These are phyloP conservation scores for Tilletiaria anomala DNA, from an alignment of 1,284 basidiomycete genomes.

Conservation along the genomic window DNA sequence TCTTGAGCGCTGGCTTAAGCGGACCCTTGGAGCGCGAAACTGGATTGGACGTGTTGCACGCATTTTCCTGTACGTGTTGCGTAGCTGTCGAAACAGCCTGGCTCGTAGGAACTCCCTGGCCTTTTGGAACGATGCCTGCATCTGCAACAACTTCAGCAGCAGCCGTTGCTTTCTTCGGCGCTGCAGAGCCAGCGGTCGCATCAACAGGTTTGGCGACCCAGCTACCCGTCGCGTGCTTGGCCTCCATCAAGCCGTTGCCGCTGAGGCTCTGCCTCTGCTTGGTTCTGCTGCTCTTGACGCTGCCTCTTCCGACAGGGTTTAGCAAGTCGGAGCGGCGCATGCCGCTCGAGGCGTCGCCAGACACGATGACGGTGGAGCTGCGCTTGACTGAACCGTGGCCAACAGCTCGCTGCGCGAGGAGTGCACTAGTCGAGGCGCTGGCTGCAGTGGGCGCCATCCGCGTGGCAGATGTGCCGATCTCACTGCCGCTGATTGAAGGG, in stretches of 20 bases:
- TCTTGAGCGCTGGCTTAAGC: slow-evolving; percentile 29
- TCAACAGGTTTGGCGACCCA: slow-evolving; percentile 7
- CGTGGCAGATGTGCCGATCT: slow-evolving; percentile 27
- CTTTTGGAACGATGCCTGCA: slow-evolving; percentile 18
- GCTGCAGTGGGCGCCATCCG: slow-evolving; percentile 8
- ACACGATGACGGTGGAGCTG: not conserved
- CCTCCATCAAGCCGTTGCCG: slow-evolving; percentile 7
- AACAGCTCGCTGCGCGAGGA: not conserved
- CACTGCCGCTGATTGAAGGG: slow-evolving; percentile 23
- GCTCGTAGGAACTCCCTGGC: not conserved
- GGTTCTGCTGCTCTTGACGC: no score
- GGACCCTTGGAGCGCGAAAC: slow-evolving; percentile 20
- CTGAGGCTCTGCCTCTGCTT: no score
- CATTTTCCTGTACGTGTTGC: no score
- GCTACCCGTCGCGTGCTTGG: slow-evolving; percentile 7
- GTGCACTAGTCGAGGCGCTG: not conserved
- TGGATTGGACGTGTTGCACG: no score
- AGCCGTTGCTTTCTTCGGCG: slow-evolving; percentile 7
- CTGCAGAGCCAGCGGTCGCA: not conserved
- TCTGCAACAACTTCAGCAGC: slow-evolving; percentile 23
- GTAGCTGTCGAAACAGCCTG: not conserved
- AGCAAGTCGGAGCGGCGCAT: no score
- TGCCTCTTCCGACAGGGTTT: no score
- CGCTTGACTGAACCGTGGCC: not conserved
- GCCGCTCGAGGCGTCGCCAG: no score